Base-by-base conservation (phyloP, 345 rosid species). In the Linum trigynum region DNA sequence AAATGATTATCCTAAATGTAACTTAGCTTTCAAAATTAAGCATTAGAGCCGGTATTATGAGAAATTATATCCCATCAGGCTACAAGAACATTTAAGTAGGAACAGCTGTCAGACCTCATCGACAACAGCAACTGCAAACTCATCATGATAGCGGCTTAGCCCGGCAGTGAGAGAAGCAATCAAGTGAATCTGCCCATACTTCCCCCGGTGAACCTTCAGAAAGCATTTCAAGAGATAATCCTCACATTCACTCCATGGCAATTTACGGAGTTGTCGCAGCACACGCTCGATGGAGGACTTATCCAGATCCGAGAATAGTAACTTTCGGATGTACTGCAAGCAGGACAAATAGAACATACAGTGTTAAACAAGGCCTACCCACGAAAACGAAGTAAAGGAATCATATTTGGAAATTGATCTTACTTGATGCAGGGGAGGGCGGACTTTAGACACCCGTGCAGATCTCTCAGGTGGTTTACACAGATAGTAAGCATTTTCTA, bases 391-490 rank as follows among this genome's bases (percentile, higher is more conserved):
- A 39, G 5, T 57, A 15, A 40, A 55, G 43, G 55, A 67, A 67
- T 3, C n/a, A 10, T 3, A 11, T 4, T 59, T 17, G 6, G 43
- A 51, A 65, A 65, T 17, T 23, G 32, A 23, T 38, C 9, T 65
- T 77, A 95, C 99, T 95, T 89, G 97, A 78, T 85, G 82, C 80
- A 91, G 76, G 4, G 98, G 99, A 67, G 97, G 96, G 35, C 94
- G 89, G 64, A 85, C 87, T 86, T 95, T 95, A 59, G 95, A 77
- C 61, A 88, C 77, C 58, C 99, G 80, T 60, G 95, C 96, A 64
- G 99, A 85, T 78, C 99, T 85, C 83, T 95, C 99, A 80, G 96
- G 99, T 63, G 99, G 99, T 72, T 95, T 91, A 83, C 98, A 95
- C 65, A 95, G 80, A 79, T 90, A 95, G 70, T 95, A 95, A 67